phyloP scores from a whole-genome alignment of 2,329 filamentous ascomycete species.

The Aspergillus clavatus region DNA sequence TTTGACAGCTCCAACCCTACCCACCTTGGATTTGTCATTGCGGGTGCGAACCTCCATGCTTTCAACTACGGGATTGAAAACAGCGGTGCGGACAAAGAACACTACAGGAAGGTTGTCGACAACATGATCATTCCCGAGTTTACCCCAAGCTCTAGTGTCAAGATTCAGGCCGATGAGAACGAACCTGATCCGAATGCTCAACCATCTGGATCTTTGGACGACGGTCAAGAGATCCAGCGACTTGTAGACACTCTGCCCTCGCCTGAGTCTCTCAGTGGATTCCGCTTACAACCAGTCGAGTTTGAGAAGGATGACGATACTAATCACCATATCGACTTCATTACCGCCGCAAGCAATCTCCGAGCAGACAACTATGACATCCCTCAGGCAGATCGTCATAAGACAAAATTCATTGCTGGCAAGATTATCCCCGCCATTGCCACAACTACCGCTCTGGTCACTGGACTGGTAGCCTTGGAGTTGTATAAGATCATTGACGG shows the following conservation, averaged over 20 bases:
- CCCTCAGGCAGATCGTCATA: slow-evolving; percentile 83
- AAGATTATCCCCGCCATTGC: slow-evolving; percentile 99
- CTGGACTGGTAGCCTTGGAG: slow-evolving; percentile 86
- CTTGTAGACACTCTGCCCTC: slow-evolving; percentile 70
- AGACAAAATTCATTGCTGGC: slow-evolving; percentile 98
- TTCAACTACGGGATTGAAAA: slow-evolving; percentile 97
- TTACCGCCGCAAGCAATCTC: slow-evolving; percentile 92
- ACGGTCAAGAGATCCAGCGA: slow-evolving; percentile 68
- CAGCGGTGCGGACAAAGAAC: slow-evolving; percentile 63
- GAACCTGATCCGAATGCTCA: slow-evolving; percentile 86
- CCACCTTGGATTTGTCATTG: slow-evolving; percentile 81
- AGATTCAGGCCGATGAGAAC: slow-evolving; percentile 93
- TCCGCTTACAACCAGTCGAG: slow-evolving; percentile 86
- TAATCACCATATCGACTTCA: slow-evolving; percentile 98
- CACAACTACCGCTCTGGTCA: slow-evolving; percentile 92
- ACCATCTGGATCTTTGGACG: slow-evolving; percentile 54
- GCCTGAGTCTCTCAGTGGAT: slow-evolving; percentile 75
- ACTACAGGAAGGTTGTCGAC: slow-evolving; percentile 76
- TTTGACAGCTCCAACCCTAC: slow-evolving; percentile 81
- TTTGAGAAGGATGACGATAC: slow-evolving; percentile 99
- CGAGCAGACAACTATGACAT: slow-evolving; percentile 99
- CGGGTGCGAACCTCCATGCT: slow-evolving; percentile 86
- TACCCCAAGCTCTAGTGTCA: slow-evolving; percentile 79
- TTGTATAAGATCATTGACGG: slow-evolving; percentile 95
- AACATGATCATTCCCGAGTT: slow-evolving; percentile 97